These are phyloP conservation scores for Cyberlindnera japonica DNA, from an alignment of 805 yeast species.

Conservation along the genomic window DNA sequence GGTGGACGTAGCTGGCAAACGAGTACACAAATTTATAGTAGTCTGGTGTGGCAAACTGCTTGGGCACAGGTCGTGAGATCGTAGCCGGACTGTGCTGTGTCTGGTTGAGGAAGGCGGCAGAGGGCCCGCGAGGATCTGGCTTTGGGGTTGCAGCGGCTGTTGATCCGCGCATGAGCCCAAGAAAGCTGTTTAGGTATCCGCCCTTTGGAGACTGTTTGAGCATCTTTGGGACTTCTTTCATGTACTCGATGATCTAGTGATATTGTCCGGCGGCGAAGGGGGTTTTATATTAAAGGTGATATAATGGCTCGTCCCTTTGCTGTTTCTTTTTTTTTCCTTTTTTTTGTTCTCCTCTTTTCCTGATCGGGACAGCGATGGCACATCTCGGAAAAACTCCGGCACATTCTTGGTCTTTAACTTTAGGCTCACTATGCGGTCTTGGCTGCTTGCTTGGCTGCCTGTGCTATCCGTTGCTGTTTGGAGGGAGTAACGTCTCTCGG, in stretches of 20 bases:
- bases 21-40: constrained; percentile 41
- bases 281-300: no score
- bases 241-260: no score
- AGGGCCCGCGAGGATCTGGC: constrained; percentile 12
- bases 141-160: background rate
- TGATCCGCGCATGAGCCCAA: constrained; percentile 7
- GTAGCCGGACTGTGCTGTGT: background rate
- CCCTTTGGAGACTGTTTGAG: background rate
- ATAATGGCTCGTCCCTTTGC: background rate
- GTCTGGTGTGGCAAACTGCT: constrained; percentile 28
- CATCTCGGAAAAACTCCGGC: constrained; percentile 1
- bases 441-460: no score
- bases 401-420: background rate
- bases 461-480: no score
- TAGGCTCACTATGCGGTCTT: background rate
- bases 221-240: background rate
- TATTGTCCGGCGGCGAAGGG: no score
- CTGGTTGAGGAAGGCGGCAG: constrained; percentile 8
- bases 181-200: constrained; percentile 3
- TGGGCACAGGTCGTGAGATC: constrained; percentile 5
- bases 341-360: background rate
- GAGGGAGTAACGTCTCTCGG: background rate
- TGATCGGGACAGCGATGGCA: background rate
- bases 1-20: constrained; percentile 46
- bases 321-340: background rate